Base-by-base conservation (phyloP, 805 yeast genomes). In the Candida insectalens region DNA sequence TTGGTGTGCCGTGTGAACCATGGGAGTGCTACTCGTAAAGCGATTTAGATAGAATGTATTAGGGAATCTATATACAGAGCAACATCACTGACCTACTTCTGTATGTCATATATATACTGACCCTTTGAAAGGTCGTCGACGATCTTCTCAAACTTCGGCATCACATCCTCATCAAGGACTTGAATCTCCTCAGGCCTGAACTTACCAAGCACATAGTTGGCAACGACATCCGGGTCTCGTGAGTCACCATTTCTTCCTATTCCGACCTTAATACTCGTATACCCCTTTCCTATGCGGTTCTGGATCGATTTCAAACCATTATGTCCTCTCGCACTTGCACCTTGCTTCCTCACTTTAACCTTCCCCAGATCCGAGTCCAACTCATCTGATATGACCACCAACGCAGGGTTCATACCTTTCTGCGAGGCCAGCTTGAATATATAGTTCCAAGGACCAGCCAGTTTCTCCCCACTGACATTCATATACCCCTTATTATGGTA, bases 321-420 rank as follows among this genome's bases (percentile, higher is more conserved):
- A 47, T 88, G 97, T 0, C 95, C 96, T 29, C 92, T 62, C 12
- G 76, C 65, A 28, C 83, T 71, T 1, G 79, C 63, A 2, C 73
- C 69, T 10, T 74, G 77, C 13, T 59, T 61, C 30, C 89, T 63
- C 2, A 80, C 51, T 45, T 80, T 80, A 15, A 76, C 60, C 34
- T 72, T 69, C 0, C 96, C 96, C 3, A 77, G 43, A 1, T 69
- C 70, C 10, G 77, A 50, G 38, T 75, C 78, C 29, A 87, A 51
- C 43, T 88, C 96, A 51, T 88, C 96, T 50, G 83, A 94, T 1
- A 87, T 46, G 0, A 85, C 69, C 2, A 85, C 63, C 38, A 76
- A 59, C 6, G 49, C 56, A 3, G 69, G 62, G 32, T 63, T 49
- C 30, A 46, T 47, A 5, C 44, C 44, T 6, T 45, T 27, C 4